Evolutionary conservation across 2,329 filamentous ascomycete genomes (phyloP), one percentile per base, ranked within the genome.

Genomic region (Graphilbum fragrans): DNA sequence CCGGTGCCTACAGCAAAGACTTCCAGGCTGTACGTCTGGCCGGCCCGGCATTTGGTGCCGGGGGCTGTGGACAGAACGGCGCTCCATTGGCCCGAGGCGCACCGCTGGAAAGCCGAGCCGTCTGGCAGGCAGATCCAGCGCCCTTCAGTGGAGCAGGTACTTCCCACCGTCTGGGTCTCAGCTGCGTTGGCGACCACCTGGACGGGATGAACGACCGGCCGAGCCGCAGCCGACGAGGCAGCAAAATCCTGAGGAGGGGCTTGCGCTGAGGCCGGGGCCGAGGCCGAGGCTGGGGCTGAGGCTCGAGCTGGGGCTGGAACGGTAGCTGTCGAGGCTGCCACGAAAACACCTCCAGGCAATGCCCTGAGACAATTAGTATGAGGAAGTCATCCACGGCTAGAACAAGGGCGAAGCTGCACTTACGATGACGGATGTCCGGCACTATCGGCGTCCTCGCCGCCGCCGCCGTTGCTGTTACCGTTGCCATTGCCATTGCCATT

Each of bases 11-110:
- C n/a, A n/a, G n/a, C n/a, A n/a, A n/a, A n/a, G 20, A 43, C 38
- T n/a, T 39, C 18, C 17, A 47, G 41, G 21, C 17, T 38, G 36
- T 40, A 38, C 14, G 36, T 34, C 29, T 38, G 19, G 35, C 44
- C 42, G 7, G 23, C 25, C 6, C 34, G 43, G 57, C 76, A 80
- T 22, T 58, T 57, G 14, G 70, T 77, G 31, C 76, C 76, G 1
- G 61, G 48, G 2, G 74, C 67, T 64, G 79, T 65, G 29, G 57
- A 50, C 44, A 70, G 62, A 32, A 62, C 46, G 6, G 50, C 52
- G 17, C 69, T 66, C 76, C 76, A 80, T 41, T 56, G 49, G 6
- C 75, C 75, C 14, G 64, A 69, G n/a, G 72, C 74, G 50, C 76
- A 80, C 42, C 74, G 73, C 58, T 80, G 75, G 64, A 76, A 80